A percentile compares a stretch with the other conserved stretches of the same genome.
These are phyloP conservation scores for Huntiella decipiens DNA, from an alignment of 2,329 filamentous ascomycete species.

Conservation along the genomic window DNA sequence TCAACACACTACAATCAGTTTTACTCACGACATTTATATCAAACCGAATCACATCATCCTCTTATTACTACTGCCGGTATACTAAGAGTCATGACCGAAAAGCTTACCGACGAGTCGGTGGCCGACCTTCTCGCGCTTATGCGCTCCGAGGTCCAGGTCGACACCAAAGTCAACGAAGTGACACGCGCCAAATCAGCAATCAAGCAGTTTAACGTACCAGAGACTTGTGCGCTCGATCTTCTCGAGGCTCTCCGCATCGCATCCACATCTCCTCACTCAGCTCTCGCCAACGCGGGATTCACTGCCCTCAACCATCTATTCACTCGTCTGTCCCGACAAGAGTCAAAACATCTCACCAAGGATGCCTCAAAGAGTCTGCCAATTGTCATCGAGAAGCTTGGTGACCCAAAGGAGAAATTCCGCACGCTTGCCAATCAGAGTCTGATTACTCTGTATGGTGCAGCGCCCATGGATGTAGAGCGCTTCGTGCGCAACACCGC, in stretches of 20 bases:
- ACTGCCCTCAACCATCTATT: conserved; percentile 74
- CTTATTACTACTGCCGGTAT: background rate
- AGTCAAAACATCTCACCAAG: conserved; percentile 52
- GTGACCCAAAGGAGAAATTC: conserved; percentile 74
- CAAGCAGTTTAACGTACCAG: conserved; percentile 81
- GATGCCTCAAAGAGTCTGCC: conserved; percentile 55
- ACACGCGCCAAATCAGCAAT: conserved; percentile 68
- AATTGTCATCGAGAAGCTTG: conserved; percentile 64
- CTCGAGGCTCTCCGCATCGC: conserved; percentile 68
- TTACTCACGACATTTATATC: no score
- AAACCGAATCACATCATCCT: background rate
- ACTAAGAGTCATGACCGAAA: conserved; percentile 29
- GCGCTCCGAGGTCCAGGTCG: conserved; percentile 32
- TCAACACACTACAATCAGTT: no score
- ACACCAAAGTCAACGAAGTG: conserved; percentile 52
- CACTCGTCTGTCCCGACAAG: conserved; percentile 70
- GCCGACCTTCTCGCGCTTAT: conserved; percentile 32
- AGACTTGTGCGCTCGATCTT: conserved; percentile 47
- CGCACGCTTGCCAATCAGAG: conserved; percentile 55
- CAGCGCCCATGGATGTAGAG: conserved; percentile 56
- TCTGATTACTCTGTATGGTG: conserved; percentile 57
- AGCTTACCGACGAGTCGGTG: conserved; percentile 40
- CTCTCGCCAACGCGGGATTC: conserved; percentile 65
- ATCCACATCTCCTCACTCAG: conserved; percentile 56
- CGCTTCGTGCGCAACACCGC: conserved; percentile 58